Conservation (phyloP, 148 eudicot genomes). For the Chenopodium formosanum region DNA sequence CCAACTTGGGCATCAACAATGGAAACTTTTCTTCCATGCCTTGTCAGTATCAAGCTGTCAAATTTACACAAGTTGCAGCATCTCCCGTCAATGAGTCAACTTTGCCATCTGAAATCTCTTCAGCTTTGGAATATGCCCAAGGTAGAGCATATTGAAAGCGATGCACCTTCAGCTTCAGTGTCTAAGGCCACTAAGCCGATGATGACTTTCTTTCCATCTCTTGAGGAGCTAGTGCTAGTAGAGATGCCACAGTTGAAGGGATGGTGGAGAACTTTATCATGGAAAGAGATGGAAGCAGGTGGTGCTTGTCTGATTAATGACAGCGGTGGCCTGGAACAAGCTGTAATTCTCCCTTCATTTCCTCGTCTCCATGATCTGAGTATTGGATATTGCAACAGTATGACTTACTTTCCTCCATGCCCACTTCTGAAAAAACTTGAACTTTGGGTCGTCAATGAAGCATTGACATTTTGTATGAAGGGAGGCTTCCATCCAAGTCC, state of each 20-base stretch:
- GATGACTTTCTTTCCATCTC: conserved; percentile 5
- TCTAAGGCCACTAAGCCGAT: background rate
- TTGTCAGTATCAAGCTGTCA: background rate
- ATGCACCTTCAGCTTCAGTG: background rate
- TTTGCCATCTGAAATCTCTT: background rate
- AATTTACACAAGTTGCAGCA: background rate
- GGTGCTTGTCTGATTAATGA: background rate
- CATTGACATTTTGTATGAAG: conserved; percentile 4
- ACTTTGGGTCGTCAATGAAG: background rate
- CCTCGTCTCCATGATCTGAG: background rate
- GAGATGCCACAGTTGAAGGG: conserved; percentile 12
- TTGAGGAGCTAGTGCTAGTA: background rate
- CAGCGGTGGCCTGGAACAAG: background rate
- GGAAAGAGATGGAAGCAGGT: background rate
- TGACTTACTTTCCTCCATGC: conserved; percentile 4
- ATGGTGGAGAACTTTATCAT: conserved; percentile 3
- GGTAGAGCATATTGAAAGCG: background rate
- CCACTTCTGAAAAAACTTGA: background rate
- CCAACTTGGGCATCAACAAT: background rate
- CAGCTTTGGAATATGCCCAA: background rate
- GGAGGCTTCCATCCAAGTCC: background rate
- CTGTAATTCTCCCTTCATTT: background rate
- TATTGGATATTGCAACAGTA: background rate
- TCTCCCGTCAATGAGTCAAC: conserved; percentile 11
- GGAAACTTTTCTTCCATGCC: background rate